Conservation (phyloP, 345 rosid genomes). For the Lagerstroemia speciosa region DNA sequence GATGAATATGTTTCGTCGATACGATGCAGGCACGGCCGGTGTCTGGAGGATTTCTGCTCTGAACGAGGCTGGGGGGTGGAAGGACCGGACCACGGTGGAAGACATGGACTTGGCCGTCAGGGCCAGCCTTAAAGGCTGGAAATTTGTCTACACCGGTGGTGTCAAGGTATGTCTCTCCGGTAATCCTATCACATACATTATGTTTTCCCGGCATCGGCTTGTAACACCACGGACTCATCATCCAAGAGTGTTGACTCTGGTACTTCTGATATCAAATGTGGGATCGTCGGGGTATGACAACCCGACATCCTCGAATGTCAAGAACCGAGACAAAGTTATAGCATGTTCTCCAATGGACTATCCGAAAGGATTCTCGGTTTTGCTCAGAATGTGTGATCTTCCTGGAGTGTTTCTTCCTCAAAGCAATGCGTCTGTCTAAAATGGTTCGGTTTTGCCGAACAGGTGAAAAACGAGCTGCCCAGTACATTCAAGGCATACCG, state of each 20-base stretch:
- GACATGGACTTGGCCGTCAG: constrained; percentile 98
- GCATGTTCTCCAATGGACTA: no score
- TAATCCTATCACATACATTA: neutral
- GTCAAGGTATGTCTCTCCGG: constrained; percentile 32
- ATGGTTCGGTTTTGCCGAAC: neutral
- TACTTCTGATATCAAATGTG: no score
- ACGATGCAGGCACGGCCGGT: constrained; percentile 74
- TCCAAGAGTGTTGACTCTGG: no score
- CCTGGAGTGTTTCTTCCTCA: neutral
- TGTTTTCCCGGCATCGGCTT: no score
- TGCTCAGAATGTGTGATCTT: neutral
- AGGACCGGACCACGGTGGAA: constrained; percentile 96
- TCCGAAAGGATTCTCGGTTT: no score
- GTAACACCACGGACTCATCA: no score
- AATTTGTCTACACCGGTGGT: constrained; percentile 63
- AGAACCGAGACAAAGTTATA: no score
- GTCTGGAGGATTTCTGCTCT: constrained; percentile 87
- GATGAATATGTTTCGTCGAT: neutral
- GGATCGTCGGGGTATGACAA: no score
- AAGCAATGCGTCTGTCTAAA: neutral
- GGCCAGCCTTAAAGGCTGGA: constrained; percentile 97
- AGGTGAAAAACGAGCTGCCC: constrained; percentile 97
- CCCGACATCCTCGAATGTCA: no score
- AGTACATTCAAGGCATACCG: constrained; percentile 92
- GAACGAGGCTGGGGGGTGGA: constrained; percentile 98